phyloP scores from a whole-genome alignment of 2,329 filamentous ascomycete genomes.

The Pseudogymnoascus verrucosus region DNA sequence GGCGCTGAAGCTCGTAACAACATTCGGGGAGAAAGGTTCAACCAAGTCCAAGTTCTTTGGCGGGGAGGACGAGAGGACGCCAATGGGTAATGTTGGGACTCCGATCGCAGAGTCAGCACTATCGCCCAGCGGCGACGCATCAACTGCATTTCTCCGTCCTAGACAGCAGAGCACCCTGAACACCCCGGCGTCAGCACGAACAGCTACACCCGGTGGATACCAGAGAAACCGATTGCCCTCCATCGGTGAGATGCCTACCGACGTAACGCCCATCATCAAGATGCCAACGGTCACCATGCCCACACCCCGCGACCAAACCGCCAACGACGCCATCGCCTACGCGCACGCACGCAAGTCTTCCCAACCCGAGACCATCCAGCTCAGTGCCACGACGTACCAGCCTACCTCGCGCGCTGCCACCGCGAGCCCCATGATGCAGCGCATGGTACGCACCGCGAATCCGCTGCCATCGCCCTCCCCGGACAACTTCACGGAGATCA shows the following conservation, averaged over 20 bases:
- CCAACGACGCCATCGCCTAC: slow-evolving; percentile 22
- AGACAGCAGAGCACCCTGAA: slow-evolving; percentile 61
- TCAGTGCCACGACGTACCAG: slow-evolving; percentile 30
- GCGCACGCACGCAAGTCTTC: slow-evolving; percentile 25
- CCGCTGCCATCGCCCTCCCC: slow-evolving; percentile 61
- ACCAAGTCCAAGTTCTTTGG: slow-evolving; percentile 58
- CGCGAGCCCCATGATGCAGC: slow-evolving; percentile 57
- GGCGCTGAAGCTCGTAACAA: slow-evolving; percentile 83
- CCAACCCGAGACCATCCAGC: slow-evolving; percentile 29
- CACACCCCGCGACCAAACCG: slow-evolving; percentile 13
- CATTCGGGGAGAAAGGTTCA: slow-evolving; percentile 59
- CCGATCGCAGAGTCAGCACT: slow-evolving; percentile 76
- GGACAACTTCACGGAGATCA: slow-evolving; percentile 53
- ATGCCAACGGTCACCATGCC: slow-evolving; percentile 14
- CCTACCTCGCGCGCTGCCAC: slow-evolving; percentile 45
- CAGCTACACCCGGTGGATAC: slow-evolving; percentile 52
- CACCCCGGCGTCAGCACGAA: slow-evolving; percentile 59
- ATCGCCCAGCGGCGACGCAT: slow-evolving; percentile 58
- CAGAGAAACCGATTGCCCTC: slow-evolving; percentile 62
- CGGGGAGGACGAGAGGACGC: slow-evolving; percentile 56
- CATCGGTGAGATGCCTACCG: slow-evolving; percentile 61
- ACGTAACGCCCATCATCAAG: slow-evolving; percentile 29
- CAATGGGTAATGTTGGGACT: slow-evolving; percentile 74
- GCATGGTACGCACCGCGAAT: slow-evolving; percentile 35
- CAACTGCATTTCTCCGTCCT: slow-evolving; percentile 59